Conservation (phyloP, 441 rosid species). For the Adansonia gregorii region DNA sequence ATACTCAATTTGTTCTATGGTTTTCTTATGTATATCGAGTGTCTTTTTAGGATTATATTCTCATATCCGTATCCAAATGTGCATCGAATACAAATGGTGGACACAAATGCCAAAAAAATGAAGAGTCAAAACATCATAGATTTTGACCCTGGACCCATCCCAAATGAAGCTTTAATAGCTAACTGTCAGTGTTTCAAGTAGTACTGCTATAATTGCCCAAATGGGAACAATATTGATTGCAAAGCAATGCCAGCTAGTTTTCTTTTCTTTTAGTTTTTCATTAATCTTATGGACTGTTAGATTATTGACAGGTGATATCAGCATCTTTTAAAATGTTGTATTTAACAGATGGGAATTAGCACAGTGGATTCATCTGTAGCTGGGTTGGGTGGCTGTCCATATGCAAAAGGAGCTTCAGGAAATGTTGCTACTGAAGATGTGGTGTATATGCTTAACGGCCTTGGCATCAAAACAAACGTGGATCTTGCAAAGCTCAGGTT, state of each 20-base stretch:
- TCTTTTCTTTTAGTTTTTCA: neutral
- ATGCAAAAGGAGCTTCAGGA: constrained; percentile 95
- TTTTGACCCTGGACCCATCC: neutral
- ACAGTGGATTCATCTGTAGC: constrained; percentile 81
- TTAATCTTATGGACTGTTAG: neutral
- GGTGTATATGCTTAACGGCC: constrained; percentile 86
- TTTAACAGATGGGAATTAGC: constrained; percentile 84
- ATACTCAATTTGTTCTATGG: too few species aligned
- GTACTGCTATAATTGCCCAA: constrained; percentile 6
- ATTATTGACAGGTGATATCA: neutral
- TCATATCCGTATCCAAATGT: too few species aligned
- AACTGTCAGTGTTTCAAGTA: neutral
- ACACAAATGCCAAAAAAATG: too few species aligned
- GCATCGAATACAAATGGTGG: too few species aligned
- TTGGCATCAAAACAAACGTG: constrained; percentile 82
- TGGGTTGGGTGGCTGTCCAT: constrained; percentile 96
- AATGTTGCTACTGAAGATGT: constrained; percentile 96
- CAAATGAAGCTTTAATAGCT: neutral
- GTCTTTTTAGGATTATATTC: too few species aligned
- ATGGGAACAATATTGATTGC: neutral
- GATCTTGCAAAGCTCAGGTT: constrained; percentile 73
- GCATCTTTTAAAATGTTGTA: neutral
- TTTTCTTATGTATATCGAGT: too few species aligned
- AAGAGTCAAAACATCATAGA: too few species aligned
- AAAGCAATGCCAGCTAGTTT: neutral